Conservation (phyloP, 148 eudicot genomes). For the Camellia japonica region DNA sequence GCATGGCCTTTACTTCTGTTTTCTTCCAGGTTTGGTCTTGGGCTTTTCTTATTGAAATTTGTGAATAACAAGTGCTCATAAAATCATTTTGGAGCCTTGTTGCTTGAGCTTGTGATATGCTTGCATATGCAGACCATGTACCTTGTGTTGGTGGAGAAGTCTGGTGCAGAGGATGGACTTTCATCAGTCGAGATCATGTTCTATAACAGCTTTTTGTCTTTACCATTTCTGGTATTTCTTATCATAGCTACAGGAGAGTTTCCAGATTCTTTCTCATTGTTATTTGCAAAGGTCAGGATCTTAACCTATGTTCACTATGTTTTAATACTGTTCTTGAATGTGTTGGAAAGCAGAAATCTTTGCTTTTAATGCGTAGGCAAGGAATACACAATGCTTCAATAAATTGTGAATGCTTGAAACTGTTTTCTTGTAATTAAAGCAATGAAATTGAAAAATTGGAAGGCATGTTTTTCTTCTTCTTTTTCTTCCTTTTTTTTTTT, state of each 20-base stretch:
- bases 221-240: constrained; percentile 82
- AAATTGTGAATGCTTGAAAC: background rate
- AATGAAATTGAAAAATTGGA: background rate
- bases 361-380: background rate
- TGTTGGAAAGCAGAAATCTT: background rate
- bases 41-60: background rate
- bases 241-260: constrained; percentile 75
- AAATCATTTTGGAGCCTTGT: background rate
- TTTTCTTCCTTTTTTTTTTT: too few species aligned
- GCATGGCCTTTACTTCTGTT: constrained; percentile 89
- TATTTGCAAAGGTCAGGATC: constrained; percentile 69
- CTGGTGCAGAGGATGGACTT: constrained; percentile 98
- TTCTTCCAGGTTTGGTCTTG: constrained; percentile 69
- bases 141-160: constrained; percentile 88
- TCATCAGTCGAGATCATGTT: constrained; percentile 96
- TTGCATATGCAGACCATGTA: constrained; percentile 85
- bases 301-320: background rate
- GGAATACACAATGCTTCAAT: background rate
- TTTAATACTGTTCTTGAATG: background rate
- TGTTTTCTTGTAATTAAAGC: background rate
- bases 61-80: constrained; percentile 11
- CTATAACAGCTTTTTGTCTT: constrained; percentile 83
- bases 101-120: background rate
- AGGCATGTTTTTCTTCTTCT: too few species aligned
- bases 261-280: constrained; percentile 65